These are phyloP conservation scores for Dillenia turbinata DNA, from an alignment of 164 flowering plant genomes.

Conservation along the genomic window DNA sequence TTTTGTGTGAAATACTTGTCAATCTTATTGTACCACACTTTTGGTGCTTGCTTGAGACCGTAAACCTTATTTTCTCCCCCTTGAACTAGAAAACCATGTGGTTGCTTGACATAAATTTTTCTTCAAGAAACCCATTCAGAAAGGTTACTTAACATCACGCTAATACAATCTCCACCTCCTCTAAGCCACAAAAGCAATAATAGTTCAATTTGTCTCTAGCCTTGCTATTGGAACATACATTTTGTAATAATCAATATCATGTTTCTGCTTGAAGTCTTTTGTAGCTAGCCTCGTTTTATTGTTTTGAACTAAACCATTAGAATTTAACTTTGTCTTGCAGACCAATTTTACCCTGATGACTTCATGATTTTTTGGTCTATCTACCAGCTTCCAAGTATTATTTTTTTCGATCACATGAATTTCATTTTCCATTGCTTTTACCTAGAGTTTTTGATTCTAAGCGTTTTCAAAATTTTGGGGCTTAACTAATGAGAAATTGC, in stretches of 20 bases:
- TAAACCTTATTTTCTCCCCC: no score
- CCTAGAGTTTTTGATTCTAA: no score
- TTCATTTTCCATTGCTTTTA: conserved; percentile 2
- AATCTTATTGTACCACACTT: no score
- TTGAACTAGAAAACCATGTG: no score
- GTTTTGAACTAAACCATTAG: neutral
- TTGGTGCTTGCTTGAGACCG: no score
- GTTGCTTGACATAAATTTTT: no score
- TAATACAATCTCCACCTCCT: neutral
- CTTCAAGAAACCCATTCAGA: neutral
- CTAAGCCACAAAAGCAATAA: conserved; percentile 2
- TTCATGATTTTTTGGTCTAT: neutral
- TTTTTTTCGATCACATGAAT: conserved; percentile 5
- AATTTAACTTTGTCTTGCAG: neutral
- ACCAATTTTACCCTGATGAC: conserved; percentile 2
- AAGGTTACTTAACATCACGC: neutral
- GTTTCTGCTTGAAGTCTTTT: conserved; percentile 1
- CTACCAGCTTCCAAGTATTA: conserved; percentile 1
- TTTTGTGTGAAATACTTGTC: no score
- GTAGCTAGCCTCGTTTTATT: neutral
- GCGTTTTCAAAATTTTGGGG: no score
- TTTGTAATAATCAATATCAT: neutral
- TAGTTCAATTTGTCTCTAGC: neutral
- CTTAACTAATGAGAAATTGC: neutral
- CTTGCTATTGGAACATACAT: conserved; percentile 1